Evolutionary conservation across 768 basidiomycete species (phyloP), one percentile per base, ranked within the genome.

Genomic region (Hypholoma fasciculare): DNA sequence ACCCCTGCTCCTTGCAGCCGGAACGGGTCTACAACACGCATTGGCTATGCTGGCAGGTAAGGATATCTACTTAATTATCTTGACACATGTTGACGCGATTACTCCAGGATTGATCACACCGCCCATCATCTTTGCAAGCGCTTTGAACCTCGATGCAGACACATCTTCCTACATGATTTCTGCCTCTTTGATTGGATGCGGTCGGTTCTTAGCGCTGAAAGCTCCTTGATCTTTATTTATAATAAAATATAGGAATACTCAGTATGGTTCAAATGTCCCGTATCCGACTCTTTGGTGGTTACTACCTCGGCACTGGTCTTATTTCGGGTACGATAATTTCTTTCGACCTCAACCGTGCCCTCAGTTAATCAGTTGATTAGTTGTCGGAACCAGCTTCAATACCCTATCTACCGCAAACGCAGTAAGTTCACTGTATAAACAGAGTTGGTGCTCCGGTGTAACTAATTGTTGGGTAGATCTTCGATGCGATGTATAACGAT

Each of bases 191-290:
- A 92, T 92, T 63, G 82, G 86, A 20, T 88, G 84, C 63, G 87
- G 87, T 86, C 57, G 34, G 84, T 73, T 9, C 27, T 14, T 11
- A 3, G 9, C 3, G 8, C 23, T n/a, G 19, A 50, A 7, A 1
- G 20, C 27, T 9, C 5, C 37, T 6, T 30, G 9, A 2, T 27
- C 39, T 27, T 14, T 26, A 8, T 56, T 7, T n/a, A 16, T 9
- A 11, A 39, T 48, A 4, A 19, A 19, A 42, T 49, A 12, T 3
- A 89, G 88, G 89, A 1, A 87, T 90, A 23, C 66, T 91, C n/a
- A 89, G 87, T 67, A 71, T 88, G 26, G 81, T 93, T 2, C 92
- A 94, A 64, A 89, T 93, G 82, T 89, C 87, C 2, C 76, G 88
- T 2, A 63, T 89, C 42, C 77, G 69, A 36, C 74, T 92, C 1